Base-by-base conservation (phyloP, 352 stramenopile genomes). In the Pythium grandisporangium region DNA sequence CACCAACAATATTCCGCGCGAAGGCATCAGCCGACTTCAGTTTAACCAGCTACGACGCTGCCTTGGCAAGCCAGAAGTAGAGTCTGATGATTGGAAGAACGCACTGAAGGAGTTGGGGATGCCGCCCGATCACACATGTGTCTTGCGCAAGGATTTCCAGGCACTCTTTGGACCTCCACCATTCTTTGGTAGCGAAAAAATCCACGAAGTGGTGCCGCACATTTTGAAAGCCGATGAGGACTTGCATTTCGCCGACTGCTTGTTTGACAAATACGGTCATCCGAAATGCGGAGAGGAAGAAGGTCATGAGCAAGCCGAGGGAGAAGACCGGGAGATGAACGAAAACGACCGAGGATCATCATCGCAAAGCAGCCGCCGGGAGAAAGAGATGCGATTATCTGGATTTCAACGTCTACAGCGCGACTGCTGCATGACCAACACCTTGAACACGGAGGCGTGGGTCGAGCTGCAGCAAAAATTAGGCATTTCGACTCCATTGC, bases 181-280 rank as follows among this genome's bases (percentile, higher is more conserved):
- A 19, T 82, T 72, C 40, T 82, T 82, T 36, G 69, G 69, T 2
- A 74, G 48, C 39, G 22, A 54, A 24, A 51, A 50, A 25, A 56
- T 78, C 6, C 45, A 74, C 12, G 58, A 42, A 4, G 61, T 78
- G 14, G 60, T 74, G 7, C 59, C 46, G 33, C 55, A 61, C 22
- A 57, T 78, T 10, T 67, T 78, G 66, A 50, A 43, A 20, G 45
- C 53, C 4, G 66, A 78, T 13, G 60, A 72, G 37, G 50, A 44
- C 11, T 53, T 78, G 20, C 60, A 78, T 21, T 78, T 78, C 38
- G n/a, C n/a, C n/a, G n/a, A n/a, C n/a, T n/a, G n/a, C n/a, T n/a
- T n/a, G n/a, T n/a, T n/a, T n/a, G n/a, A n/a, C n/a, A n/a, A n/a
- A n/a, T n/a, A n/a, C n/a, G n/a, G n/a, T n/a, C n/a, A n/a, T n/a